Base-by-base conservation (phyloP, 2,329 filamentous ascomycete species). In the Calonectria pauciramosa region DNA sequence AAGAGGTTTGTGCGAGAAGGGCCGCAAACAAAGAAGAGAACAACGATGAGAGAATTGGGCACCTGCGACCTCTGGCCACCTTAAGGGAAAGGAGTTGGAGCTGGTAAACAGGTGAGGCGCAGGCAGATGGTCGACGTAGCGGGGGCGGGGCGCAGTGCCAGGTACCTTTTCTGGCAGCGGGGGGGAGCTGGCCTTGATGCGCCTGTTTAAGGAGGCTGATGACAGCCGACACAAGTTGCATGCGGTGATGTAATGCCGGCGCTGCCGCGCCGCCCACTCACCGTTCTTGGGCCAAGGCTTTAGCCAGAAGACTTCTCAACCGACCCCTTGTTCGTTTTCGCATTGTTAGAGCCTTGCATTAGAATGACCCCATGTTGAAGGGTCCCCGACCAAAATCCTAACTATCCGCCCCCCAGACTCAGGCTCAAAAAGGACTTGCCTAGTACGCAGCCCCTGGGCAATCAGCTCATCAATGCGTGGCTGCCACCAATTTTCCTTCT, bases 11-110 rank as follows among this genome's bases (percentile, higher is more conserved):
- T 13, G 54, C 26, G 23, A 36, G 23, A 32, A 44, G 26, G 16
- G 60, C 30, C 28, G 34, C 30, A n/a, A 23, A 68, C 44, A 23
- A 72, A 54, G 73, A 71, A 75, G 71, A 78, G 65, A 73, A 75
- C 32, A 65, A 79, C 76, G 76, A 79, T 80, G 80, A 73, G 80
- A 81, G 80, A 80, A 75, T 81, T 81, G 74, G 78, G 80, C 73
- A 75, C 66, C 74, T 73, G 76, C 69, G 78, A 38, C 36, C 71
- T 66, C 66, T 67, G 67, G 52, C 71, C 71, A 73, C 67, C 66
- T 73, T 63, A 26, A 74, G 73, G 71, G 68, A 60, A 72, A 79
- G 68, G 66, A 63, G 49, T 70, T 23, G 60, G 34, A 34, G 74
- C 73, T 74, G 74, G 75, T 69, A 75, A 71, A 64, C 41, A 47